Percentiles rank a stretch among this genome's conserved stretches.
Conservation (phyloP, 2,329 filamentous ascomycete species). For the Sporothrix curviconia region DNA sequence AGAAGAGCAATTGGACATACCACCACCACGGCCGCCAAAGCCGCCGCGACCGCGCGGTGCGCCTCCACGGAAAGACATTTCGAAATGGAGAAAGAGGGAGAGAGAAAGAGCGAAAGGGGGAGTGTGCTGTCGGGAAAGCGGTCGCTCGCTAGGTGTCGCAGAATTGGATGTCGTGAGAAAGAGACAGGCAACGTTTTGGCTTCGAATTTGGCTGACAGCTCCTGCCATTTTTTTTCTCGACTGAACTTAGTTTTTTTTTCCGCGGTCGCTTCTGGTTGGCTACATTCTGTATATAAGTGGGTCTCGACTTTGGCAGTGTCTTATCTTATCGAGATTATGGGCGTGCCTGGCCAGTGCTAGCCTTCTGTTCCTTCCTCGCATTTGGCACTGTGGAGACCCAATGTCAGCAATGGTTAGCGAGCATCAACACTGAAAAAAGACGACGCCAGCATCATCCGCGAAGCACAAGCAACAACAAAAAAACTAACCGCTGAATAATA, state of each 20-base stretch:
- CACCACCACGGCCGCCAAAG: constrained; percentile 45
- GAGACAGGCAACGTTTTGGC: too few relatives aligned
- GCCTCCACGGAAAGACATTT: constrained; percentile 57
- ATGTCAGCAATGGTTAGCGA: too few relatives aligned
- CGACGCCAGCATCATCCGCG: too few relatives aligned
- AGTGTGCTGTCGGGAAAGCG: neutral
- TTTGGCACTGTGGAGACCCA: too few relatives aligned
- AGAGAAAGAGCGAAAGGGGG: neutral
- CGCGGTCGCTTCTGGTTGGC: neutral
- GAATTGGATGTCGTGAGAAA: too few relatives aligned
- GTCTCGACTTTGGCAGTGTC: neutral
- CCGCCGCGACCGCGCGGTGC: constrained; percentile 38
- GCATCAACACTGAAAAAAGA: too few relatives aligned
- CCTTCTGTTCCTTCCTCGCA: neutral
- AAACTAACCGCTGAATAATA: too few relatives aligned
- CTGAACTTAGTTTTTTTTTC: constrained; percentile 2
- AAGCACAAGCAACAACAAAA: too few relatives aligned
- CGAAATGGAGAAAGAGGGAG: neutral
- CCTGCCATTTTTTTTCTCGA: constrained; percentile 4
- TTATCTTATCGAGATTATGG: neutral
- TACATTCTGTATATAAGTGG: neutral
- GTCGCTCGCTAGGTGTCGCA: too few relatives aligned
- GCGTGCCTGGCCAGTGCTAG: neutral
- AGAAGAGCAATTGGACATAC: too few relatives aligned
- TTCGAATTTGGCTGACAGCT: constrained; percentile 1